Evolutionary conservation across 2,329 filamentous ascomycete genomes (phyloP).

Genomic region (Colletotrichum higginsianum): DNA sequence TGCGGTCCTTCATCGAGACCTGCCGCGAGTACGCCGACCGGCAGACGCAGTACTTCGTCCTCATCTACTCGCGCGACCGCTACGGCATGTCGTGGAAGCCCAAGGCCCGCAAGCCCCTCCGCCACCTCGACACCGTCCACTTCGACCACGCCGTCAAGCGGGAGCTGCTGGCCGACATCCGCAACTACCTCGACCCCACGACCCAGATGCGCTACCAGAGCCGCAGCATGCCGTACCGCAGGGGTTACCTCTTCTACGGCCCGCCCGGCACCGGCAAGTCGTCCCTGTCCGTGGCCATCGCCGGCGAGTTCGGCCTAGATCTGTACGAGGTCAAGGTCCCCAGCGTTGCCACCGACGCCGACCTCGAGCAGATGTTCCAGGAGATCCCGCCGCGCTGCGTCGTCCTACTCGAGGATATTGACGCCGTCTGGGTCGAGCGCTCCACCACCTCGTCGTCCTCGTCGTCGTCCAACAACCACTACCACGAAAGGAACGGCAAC

Average conservation of each 20-base stretch:
- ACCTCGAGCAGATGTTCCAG: constrained; percentile 66
- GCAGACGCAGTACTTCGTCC: constrained; percentile 65
- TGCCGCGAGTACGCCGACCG: constrained; percentile 65
- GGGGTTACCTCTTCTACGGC: constrained; percentile 76
- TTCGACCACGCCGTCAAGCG: constrained; percentile 63
- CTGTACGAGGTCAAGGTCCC: constrained; percentile 66
- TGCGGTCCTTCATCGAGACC: constrained; percentile 60
- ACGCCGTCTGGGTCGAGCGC: constrained; percentile 56
- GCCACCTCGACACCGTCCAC: constrained; percentile 65
- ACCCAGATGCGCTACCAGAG: constrained; percentile 73
- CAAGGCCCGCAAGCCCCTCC: constrained; percentile 63
- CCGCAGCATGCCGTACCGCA: constrained; percentile 60
- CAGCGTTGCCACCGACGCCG: constrained; percentile 65
- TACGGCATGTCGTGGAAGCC: constrained; percentile 65
- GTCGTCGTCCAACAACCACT: constrained; percentile 6
- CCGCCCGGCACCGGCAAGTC: constrained; percentile 75
- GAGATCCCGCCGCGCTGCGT: constrained; percentile 67
- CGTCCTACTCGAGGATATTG: constrained; percentile 69
- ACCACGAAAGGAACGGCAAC: constrained; percentile 38
- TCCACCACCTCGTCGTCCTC: background rate
- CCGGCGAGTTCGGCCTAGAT: constrained; percentile 65
- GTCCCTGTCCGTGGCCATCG: constrained; percentile 66
- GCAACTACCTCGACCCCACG: constrained; percentile 65
- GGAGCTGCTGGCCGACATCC: constrained; percentile 63
- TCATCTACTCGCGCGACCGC: constrained; percentile 62